Conservation (phyloP, 2,329 filamentous ascomycete species). For the Zarea fungicola region DNA sequence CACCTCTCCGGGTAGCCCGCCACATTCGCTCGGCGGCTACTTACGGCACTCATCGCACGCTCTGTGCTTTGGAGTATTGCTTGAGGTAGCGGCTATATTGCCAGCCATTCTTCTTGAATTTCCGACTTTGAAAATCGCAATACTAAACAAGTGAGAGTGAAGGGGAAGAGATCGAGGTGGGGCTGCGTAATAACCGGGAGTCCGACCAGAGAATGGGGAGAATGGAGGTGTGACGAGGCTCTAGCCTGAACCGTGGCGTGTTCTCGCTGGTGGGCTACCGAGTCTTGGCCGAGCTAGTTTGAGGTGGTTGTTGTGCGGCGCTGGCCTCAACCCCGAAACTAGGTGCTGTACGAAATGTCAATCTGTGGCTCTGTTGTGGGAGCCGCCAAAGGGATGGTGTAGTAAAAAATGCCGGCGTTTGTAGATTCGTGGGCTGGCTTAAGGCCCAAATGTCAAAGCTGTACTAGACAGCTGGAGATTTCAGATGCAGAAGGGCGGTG, state of each 20-base stretch:
- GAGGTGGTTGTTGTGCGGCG: too few relatives aligned
- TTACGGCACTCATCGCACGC: constrained; percentile 65
- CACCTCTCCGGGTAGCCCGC: not conserved
- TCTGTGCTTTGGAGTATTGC: constrained; percentile 44
- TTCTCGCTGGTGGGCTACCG: not conserved
- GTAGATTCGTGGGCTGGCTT: not conserved
- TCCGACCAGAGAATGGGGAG: not conserved
- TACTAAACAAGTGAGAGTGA: not conserved
- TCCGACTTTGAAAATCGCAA: too few relatives aligned
- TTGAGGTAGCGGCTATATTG: not conserved
- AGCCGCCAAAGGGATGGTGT: not conserved
- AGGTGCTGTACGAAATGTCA: too few relatives aligned
- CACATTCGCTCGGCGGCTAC: too few relatives aligned
- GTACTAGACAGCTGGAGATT: too few relatives aligned
- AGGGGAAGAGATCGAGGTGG: not conserved
- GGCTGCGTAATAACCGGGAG: too few relatives aligned
- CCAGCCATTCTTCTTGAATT: not conserved
- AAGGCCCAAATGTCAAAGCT: not conserved
- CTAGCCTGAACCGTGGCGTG: not conserved
- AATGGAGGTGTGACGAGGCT: not conserved
- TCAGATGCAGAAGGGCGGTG: not conserved
- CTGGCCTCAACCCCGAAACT: too few relatives aligned
- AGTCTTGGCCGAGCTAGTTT: not conserved
- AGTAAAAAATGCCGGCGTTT: too few relatives aligned
- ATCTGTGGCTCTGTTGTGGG: not conserved